Evolutionary conservation across 768 basidiomycete species (phyloP).

Genomic region (Phanerochaete carnosa): DNA sequence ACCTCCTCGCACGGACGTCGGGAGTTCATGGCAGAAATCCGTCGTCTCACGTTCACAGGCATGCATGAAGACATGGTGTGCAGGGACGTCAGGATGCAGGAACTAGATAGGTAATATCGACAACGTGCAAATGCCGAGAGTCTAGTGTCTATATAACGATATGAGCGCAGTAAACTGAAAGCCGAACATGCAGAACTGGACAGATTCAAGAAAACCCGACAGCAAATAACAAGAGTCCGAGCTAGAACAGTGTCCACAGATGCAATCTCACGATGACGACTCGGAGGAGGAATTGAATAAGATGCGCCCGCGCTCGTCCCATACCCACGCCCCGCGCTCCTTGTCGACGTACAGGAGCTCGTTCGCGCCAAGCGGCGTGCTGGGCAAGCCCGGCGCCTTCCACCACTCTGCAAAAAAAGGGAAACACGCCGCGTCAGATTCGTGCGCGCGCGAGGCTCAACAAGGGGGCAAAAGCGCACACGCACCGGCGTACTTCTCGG

Average conservation of each 20-base stretch:
- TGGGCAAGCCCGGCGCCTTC: not conserved
- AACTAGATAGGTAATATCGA: too few species aligned
- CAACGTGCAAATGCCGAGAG: too few species aligned
- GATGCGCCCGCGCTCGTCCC: not conserved
- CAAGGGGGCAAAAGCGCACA: not conserved
- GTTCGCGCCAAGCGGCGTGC: not conserved
- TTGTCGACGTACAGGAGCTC: constrained; percentile 3
- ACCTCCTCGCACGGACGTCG: too few species aligned
- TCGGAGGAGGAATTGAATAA: not conserved
- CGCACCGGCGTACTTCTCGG: not conserved
- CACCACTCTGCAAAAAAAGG: not conserved
- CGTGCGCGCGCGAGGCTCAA: not conserved
- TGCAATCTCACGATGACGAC: not conserved
- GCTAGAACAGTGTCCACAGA: not conserved
- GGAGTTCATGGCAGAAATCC: too few species aligned
- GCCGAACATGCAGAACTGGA: too few species aligned
- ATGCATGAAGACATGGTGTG: too few species aligned
- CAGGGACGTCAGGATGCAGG: too few species aligned
- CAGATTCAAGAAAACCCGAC: too few species aligned
- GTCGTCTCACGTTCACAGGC: too few species aligned
- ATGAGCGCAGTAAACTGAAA: too few species aligned
- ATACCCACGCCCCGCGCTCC: not conserved
- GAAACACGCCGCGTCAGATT: not conserved
- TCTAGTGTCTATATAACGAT: too few species aligned
- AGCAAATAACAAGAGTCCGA: too few species aligned